Evolutionary conservation across 1,139 yeast genomes (phyloP).

Genomic region (Martiniozyma asiatica): DNA sequence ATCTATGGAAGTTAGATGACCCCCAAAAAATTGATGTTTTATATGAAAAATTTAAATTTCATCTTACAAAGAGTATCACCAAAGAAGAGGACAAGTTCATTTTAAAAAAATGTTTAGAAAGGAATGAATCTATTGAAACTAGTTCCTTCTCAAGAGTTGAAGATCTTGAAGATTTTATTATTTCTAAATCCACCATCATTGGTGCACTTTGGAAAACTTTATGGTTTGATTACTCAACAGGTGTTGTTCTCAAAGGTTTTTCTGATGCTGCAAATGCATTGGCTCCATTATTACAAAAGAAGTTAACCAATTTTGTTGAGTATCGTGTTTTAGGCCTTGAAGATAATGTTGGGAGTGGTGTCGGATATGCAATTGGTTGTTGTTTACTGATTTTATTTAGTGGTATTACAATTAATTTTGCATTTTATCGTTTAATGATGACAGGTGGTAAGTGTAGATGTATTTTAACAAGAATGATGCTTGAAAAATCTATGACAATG

Average conservation of each 20-base stretch:
- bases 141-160: constrained; percentile 7
- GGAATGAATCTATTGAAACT: constrained; percentile 6
- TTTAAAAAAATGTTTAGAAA: constrained; percentile 7
- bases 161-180: constrained; percentile 9
- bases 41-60: constrained; percentile 23
- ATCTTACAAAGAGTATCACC: constrained; percentile 15
- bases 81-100: constrained; percentile 3
- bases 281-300: constrained; percentile 35
- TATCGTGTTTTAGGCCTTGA: constrained; percentile 18
- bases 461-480: constrained; percentile 48
- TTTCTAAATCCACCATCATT: constrained; percentile 7
- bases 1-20: constrained; percentile 31
- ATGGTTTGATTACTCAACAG: constrained; percentile 22
- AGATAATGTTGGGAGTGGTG: constrained; percentile 33
- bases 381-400: constrained; percentile 32
- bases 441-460: constrained; percentile 60
- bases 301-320: constrained; percentile 39
- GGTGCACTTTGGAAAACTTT: constrained; percentile 26
- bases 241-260: constrained; percentile 17
- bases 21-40: constrained; percentile 28
- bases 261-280: constrained; percentile 26
- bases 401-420: constrained; percentile 47
- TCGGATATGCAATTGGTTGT: constrained; percentile 49
- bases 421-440: constrained; percentile 44
- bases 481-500: constrained; percentile 53